Evolutionary conservation across 192 early-diverging fungal genomes (phyloP), one percentile per base, ranked within the genome.

Genomic region (Backusella mclennaniae): DNA sequence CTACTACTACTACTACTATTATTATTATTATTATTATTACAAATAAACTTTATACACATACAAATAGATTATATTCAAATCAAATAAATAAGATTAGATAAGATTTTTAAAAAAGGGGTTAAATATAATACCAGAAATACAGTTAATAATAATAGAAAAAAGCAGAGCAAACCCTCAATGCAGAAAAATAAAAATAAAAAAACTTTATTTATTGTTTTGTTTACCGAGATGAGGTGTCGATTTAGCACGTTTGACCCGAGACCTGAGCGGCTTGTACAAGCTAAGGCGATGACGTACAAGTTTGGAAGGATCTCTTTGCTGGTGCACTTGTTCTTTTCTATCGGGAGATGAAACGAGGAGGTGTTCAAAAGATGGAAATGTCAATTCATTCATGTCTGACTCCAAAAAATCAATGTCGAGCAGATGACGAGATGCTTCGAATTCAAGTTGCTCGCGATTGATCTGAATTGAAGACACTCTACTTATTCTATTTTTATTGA

Each of bases 161-260:
- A 36, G 2, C 19, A 9, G 26, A 67, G 14, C 7, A 35, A 33
- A 66, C 7, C n/a, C n/a, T 12, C 9, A 29, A 66, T 26, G 59
- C 46, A 49, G 19, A 33, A 29, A 33, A 33, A 33, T 3, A 33
- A 33, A 33, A 33, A 33, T 2, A 33, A 68, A 35, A n/a, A 68
- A 68, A 68, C 56, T 29, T 63, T 63, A 63, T 63, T 63, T 63
- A 63, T 63, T 63, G 21, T 26, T 23, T 63, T 63, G 56, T 63
- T 63, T 63, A 63, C 56, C 56, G 4, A 63, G 23, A 63, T 63
- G 56, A 29, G 56, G 56, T 63, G 56, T 63, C 12, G 56, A 63
- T 63, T 63, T 63, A n/a, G 56, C 56, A 63, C 56, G 56, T 63
- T 63, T 63, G 21, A 63, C 56, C 29, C 56, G 56, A 63, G 56